These are phyloP conservation scores for Zygosaccharomyces siamensis DNA, from an alignment of 805 yeast species.

Conservation along the genomic window DNA sequence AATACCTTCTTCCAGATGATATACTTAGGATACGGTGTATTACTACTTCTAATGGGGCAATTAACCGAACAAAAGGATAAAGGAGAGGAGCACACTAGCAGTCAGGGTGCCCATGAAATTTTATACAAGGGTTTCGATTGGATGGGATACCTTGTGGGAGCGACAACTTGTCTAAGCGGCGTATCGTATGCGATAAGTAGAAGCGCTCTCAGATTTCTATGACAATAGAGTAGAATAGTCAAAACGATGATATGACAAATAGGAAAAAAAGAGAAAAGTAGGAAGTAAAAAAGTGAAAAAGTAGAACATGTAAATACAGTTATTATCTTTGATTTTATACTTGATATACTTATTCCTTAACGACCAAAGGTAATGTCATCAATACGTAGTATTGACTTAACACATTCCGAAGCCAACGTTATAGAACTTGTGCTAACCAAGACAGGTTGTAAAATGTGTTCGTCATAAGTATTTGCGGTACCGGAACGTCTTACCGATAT, in stretches of 20 bases:
- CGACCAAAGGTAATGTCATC: conserved; percentile 95
- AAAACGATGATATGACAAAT: background rate
- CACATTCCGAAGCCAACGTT: conserved; percentile 92
- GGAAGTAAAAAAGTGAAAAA: background rate
- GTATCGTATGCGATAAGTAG: conserved; percentile 67
- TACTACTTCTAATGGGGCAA: conserved; percentile 26
- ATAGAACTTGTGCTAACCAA: conserved; percentile 92
- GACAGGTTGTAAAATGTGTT: conserved; percentile 95
- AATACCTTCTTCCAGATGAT: conserved; percentile 93
- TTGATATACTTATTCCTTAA: conserved; percentile 30
- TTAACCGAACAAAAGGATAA: conserved; percentile 9
- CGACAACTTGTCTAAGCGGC: conserved; percentile 76
- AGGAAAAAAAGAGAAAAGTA: background rate
- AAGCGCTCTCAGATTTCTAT: conserved; percentile 58
- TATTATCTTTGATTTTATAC: conserved; percentile 5
- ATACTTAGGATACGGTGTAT: conserved; percentile 63
- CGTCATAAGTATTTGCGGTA: conserved; percentile 84
- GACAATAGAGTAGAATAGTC: conserved; percentile 2
- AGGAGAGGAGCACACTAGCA: conserved; percentile 7
- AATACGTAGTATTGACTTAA: conserved; percentile 89
- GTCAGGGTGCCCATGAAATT: background rate
- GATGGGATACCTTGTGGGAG: conserved; percentile 53
- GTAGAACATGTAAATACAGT: conserved; percentile 3
- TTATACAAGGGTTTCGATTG: conserved; percentile 26
- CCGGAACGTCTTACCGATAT: conserved; percentile 92